Base-by-base conservation (phyloP, 2,329 filamentous ascomycete genomes). In the Lachnellula subtilissima region DNA sequence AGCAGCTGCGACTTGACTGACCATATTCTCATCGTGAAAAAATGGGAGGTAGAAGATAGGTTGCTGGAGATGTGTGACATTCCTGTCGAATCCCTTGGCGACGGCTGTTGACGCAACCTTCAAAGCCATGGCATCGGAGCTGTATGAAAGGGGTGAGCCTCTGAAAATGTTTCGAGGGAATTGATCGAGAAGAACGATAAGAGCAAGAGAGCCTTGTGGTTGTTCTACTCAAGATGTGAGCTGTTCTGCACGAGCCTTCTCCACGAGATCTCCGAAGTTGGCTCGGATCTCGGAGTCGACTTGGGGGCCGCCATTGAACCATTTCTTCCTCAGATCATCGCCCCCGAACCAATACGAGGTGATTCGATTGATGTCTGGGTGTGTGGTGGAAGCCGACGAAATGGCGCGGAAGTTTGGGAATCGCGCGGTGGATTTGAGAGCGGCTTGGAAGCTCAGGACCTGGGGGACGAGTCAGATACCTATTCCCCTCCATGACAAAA, bases 121-220 rank as follows among this genome's bases (percentile, higher is more conserved):
- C 40, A 42, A 47, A 15, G 53, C 48, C 48, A 48, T 51, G 7
- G 28, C 48, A 55, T 55, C 53, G 15, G 45, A 36, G 23, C 32
- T 35, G 37, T 67, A 72, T 22, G 67, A 64, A 15, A 65, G 56
- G 4, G 61, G 58, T 7, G 65, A 65, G 17, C 64, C 64, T 11
- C 70, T 67, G 57, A 67, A 71, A 53, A 72, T 65, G 53, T 72
- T 72, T 2, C 70, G 66, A 15, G 70, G 67, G 39, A 72, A 69
- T 55, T 73, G 70, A 53, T 73, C 70, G 5, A 72, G 67, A 2
- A 71, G 66, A 22, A 73, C 58, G 50, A 72, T 65, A 25, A 71
- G 57, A 6, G 70, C 70, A 17, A 71, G 60, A 8, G 65, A 62
- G 22, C 67, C 67, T 5, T 50, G 61, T 50, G 39, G 64, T 6